These are phyloP conservation scores for Pyrus hybrid DNA, from an alignment of 331 rosid species.

Conservation along the genomic window DNA sequence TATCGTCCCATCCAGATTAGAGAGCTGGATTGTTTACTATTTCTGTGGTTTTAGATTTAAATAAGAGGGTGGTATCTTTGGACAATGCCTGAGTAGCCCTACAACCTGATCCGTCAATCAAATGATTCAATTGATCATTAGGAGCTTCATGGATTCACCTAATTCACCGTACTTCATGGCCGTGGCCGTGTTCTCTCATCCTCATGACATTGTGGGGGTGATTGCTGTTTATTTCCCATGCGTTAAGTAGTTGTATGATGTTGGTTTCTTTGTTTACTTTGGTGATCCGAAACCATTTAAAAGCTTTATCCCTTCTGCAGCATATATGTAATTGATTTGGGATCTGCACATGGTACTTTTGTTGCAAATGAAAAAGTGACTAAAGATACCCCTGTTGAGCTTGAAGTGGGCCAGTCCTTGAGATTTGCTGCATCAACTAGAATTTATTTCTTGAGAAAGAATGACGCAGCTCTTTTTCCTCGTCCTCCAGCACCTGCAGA, in stretches of 20 bases:
- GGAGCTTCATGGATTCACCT: slow-evolving; percentile 8
- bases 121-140: not conserved
- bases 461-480: slow-evolving; percentile 77
- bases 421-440: slow-evolving; percentile 97
- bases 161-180: not conserved
- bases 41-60: not conserved
- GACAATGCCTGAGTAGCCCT: not conserved
- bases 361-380: slow-evolving; percentile 91
- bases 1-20: not conserved
- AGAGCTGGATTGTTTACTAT: not conserved
- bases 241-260: not conserved
- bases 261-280: not conserved
- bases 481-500: slow-evolving; percentile 55
- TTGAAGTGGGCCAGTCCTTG: slow-evolving; percentile 91
- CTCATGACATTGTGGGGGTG: not conserved
- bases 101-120: not conserved
- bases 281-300: slow-evolving; percentile 8
- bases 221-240: not conserved
- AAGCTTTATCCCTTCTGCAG: slow-evolving; percentile 36
- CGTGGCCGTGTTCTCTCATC: not conserved
- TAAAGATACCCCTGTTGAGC: slow-evolving; percentile 87
- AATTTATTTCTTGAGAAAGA: slow-evolving; percentile 63
- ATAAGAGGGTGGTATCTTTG: not conserved
- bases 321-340: slow-evolving; percentile 86
- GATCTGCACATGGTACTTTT: slow-evolving; percentile 97